These are phyloP conservation scores for Psilocybe azurescens DNA, from an alignment of 768 basidiomycete genomes.

Conservation along the genomic window DNA sequence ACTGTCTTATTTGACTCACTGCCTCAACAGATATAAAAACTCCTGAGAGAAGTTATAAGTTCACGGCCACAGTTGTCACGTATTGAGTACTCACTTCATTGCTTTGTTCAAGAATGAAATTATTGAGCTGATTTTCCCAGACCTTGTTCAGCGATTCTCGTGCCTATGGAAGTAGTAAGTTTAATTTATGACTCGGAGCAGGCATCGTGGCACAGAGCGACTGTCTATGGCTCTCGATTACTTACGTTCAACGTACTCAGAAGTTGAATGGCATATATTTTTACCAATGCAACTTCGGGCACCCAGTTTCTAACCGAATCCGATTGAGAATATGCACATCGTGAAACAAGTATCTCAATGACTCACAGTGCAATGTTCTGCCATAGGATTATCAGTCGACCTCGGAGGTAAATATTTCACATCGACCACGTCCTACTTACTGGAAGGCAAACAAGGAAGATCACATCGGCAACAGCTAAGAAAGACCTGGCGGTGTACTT, in stretches of 20 bases:
- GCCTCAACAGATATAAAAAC: too few relatives aligned
- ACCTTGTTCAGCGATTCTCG: background rate
- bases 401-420: background rate
- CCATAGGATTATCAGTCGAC: background rate
- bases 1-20: too few relatives aligned
- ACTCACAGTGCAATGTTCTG: background rate
- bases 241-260: slow-evolving; percentile 6
- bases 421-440: background rate
- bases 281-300: background rate
- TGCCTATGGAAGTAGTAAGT: background rate
- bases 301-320: background rate
- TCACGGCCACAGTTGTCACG: background rate
- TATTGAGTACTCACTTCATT: background rate
- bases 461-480: background rate
- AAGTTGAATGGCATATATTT: slow-evolving; percentile 1
- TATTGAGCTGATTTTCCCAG: background rate
- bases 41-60: too few relatives aligned
- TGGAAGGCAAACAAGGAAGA: background rate
- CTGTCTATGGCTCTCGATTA: too few relatives aligned
- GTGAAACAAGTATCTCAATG: background rate
- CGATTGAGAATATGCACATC: background rate
- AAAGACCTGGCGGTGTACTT: background rate
- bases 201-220: too few relatives aligned
- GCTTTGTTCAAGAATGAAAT: background rate
- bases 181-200: background rate